Base-by-base conservation (phyloP, 129 eudicot genomes). In the Chrysanthemum seticuspe region DNA sequence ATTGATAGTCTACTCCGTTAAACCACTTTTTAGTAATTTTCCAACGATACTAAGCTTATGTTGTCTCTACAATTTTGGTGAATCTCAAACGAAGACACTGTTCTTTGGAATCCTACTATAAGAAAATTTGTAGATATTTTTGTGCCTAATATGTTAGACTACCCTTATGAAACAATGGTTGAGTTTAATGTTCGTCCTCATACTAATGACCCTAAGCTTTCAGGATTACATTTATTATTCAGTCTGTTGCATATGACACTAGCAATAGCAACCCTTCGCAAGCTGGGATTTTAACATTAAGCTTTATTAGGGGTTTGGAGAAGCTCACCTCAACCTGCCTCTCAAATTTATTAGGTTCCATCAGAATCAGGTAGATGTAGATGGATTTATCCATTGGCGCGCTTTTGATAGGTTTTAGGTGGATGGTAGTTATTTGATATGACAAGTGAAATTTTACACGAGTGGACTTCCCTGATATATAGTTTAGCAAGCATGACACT, bases 121-220 rank as follows among this genome's bases (percentile, higher is more conserved):
- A 19, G 19, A 21, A 67, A 67, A 5, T 67, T 56, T 1, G 51
- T 67, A 45, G 40, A 9, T 18, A 19, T 67, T 67, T 27, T 6
- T 18, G 18, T 67, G 57, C 71, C 58, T 48, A 2, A 40, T 48
- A n/a, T 9, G 8, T 18, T 18, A 18, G 36, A 58, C 19, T 3
- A 48, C 7, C 2, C n/a, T 1, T 7, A n/a, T 45, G 13, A 13
- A 48, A 47, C 19, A 0, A 12, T 9, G 4, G 13, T 67, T 47
- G 71, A 56, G 12, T 48, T 67, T 67, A 55, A 55, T 8, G 71
- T 66, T 66, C 48, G 71, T 47, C 71, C 57, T 11, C 15, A 15
- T 1, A 48, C 72, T 11, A 47, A 9, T 11, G 57, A 67, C 58
- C 58, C 72, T 48, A 67, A 67, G 44, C 27, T 67, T 19, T 31